phyloP scores from a whole-genome alignment of 163 green algal species.

The Trebouxiophyceae sp. region DNA sequence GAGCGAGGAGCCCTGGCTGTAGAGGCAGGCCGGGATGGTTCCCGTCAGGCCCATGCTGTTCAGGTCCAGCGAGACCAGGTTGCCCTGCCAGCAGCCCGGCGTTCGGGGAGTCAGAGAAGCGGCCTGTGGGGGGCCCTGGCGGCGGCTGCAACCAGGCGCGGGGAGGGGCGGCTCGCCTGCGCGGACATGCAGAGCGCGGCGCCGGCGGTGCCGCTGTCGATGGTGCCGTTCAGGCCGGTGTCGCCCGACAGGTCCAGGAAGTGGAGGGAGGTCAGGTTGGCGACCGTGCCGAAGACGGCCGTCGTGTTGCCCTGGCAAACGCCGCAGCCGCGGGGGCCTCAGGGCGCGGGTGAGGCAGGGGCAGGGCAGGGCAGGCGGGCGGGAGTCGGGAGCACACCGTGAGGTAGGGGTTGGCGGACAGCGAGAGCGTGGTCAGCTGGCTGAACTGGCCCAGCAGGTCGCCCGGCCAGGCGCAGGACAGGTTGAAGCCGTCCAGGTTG shows the following conservation, averaged over 20 bases:
- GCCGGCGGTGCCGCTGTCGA: not conserved
- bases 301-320: not conserved
- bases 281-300: not conserved
- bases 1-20: not conserved
- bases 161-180: not conserved
- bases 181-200: not conserved
- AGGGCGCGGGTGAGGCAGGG: not conserved
- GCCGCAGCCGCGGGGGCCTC: no score
- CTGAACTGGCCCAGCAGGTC: slow-evolving; percentile 1
- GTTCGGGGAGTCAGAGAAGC: not conserved
- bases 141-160: not conserved
- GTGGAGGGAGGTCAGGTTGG: not conserved
- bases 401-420: slow-evolving; percentile 15
- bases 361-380: not conserved
- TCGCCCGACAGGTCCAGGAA: slow-evolving; percentile 8
- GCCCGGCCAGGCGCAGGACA: slow-evolving; percentile 9
- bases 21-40: slow-evolving; percentile 8
- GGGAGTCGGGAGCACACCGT: slow-evolving; percentile 5
- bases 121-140: no score
- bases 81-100: not conserved
- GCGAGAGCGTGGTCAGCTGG: slow-evolving; percentile 6
- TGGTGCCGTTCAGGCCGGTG: slow-evolving; percentile 2
- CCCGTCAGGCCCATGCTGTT: slow-evolving; percentile 1
- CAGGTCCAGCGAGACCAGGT: not conserved
- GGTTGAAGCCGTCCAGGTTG: slow-evolving; percentile 9